These are phyloP conservation scores for Solanum peruvianum DNA, from an alignment of 257 asterid genomes.

Conservation along the genomic window DNA sequence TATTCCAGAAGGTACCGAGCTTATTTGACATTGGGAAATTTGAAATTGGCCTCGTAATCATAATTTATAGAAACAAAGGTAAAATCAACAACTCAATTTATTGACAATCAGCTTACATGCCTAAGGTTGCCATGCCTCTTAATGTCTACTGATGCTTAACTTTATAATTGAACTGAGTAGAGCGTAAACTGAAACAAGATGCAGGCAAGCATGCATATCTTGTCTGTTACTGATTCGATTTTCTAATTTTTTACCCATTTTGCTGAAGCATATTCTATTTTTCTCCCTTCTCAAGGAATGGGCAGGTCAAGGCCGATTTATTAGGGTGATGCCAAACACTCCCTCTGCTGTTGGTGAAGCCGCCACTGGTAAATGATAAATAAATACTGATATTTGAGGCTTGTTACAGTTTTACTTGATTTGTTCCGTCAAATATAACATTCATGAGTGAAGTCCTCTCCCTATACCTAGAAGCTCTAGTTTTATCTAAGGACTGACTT, in stretches of 20 bases:
- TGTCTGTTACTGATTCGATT: not conserved
- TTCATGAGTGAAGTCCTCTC: not conserved
- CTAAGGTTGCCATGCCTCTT: not conserved
- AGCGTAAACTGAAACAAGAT: not conserved
- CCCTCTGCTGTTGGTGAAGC: constrained; percentile 90
- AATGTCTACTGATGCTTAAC: not conserved
- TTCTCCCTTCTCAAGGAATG: constrained; percentile 43
- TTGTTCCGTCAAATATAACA: not conserved
- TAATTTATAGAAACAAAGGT: not conserved
- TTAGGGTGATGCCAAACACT: constrained; percentile 92
- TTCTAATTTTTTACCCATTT: not conserved
- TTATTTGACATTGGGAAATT: not conserved
- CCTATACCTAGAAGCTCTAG: not conserved
- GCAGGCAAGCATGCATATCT: not conserved
- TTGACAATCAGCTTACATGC: not conserved
- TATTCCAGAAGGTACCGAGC: not conserved
- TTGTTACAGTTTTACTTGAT: not conserved
- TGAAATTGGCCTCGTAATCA: not conserved
- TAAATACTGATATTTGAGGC: not conserved
- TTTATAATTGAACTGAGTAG: not conserved
- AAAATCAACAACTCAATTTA: not conserved
- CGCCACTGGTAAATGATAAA: constrained; percentile 55
- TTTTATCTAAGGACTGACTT: not conserved
- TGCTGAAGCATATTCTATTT: constrained; percentile 1
- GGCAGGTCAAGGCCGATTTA: constrained; percentile 75